Percentiles rank a stretch among this genome's conserved stretches.
phyloP scores from a whole-genome alignment of 768 basidiomycete genomes.

The Lyophyllum atratum region DNA sequence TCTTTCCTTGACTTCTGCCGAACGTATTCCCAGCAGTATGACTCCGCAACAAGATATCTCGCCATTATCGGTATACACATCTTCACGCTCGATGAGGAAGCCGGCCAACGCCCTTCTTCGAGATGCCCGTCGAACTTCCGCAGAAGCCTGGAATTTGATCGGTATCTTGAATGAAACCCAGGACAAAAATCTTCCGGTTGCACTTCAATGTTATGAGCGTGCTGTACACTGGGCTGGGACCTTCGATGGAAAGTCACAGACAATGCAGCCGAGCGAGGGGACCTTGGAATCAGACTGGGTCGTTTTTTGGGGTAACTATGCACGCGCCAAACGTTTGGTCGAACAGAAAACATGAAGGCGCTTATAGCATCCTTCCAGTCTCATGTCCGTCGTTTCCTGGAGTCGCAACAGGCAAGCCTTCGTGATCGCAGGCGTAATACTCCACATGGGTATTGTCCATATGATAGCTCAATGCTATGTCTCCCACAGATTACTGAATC shows the following conservation, averaged over 20 bases:
- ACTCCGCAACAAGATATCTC: constrained; percentile 25
- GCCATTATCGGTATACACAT: constrained; percentile 44
- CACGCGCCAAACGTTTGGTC: constrained; percentile 40
- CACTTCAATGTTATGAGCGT: constrained; percentile 66
- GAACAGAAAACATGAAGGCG: constrained; percentile 1
- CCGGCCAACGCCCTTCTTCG: constrained; percentile 62
- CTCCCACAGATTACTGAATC: not conserved
- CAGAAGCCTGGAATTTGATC: constrained; percentile 75
- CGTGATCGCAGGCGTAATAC: no score
- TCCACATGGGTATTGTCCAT: not conserved
- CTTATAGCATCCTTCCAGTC: not conserved
- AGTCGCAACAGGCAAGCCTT: not conserved
- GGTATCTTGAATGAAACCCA: constrained; percentile 62
- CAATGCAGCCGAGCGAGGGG: constrained; percentile 48
- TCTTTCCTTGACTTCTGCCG: constrained; percentile 33
- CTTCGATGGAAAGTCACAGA: constrained; percentile 32
- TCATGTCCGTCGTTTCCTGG: not conserved
- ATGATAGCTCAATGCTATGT: not conserved
- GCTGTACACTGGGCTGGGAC: constrained; percentile 71
- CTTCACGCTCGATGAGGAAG: constrained; percentile 51
- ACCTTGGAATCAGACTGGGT: constrained; percentile 64
- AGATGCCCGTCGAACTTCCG: constrained; percentile 69
- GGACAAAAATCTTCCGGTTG: constrained; percentile 36
- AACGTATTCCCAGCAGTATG: constrained; percentile 30
- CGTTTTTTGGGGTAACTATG: constrained; percentile 60